Evolutionary conservation across 148 eudicot species (phyloP), one percentile per base, ranked within the genome.

Genomic region (Amaranthus cruentus): DNA sequence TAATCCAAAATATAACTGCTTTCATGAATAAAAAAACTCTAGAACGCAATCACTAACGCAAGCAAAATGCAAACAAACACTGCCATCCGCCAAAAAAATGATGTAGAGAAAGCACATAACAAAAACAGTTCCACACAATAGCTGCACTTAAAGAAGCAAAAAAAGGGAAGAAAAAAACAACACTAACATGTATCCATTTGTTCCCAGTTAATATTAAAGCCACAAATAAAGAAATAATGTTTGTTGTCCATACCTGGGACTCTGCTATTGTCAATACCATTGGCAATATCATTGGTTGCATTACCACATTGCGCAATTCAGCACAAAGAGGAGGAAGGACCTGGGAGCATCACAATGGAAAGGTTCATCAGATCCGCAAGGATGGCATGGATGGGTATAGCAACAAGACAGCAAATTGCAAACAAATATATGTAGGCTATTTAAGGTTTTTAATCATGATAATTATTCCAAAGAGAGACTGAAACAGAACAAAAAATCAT

Each of bases 241-340:
- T 2, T 49, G 70, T 28, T 28, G 38, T 28, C 38, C 38, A 28
- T 88, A 95, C 98, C 97, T 95, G 98, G 54, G 98, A 90, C 83
- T 95, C 97, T 53, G 97, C 98, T 74, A 95, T 91, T 12, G 90
- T 89, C 60, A 95, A 81, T 74, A 95, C 97, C 98, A 95, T 95
- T 47, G 98, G 98, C 76, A 95, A 85, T 80, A 95, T 95, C 89
- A 95, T 90, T 64, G 97, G 94, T 77, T 95, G 98, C 91, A 91
- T 87, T 57, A 90, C 98, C 87, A 91, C 67, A 90, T 95, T 95
- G 14, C 98, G 87, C 54, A 91, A 96, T 79, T 95, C 98, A 38
- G 98, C 97, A 83, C 98, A 95, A 57, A 95, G 94, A 53, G 98
- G 97, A 47, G 98, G 97, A 75, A 95, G 98, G 73, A 95, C 98